Percentiles rank a stretch among this genome's conserved stretches.
Evolutionary conservation across 768 basidiomycete species (phyloP).

Genomic region (Auriculariales sp.): DNA sequence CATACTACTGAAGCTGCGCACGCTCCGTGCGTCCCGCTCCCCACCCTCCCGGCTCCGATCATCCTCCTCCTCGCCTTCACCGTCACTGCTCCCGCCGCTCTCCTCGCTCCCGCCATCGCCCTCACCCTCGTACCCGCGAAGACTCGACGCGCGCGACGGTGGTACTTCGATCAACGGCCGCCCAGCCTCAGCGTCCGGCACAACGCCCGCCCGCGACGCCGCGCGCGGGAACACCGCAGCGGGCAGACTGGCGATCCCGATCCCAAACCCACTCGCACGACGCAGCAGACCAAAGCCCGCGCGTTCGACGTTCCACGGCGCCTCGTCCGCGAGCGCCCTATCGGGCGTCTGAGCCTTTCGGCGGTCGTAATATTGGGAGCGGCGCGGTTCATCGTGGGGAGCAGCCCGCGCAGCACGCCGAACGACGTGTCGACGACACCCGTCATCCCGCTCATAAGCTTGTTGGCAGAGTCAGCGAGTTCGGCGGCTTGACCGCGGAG

Average conservation of each 20-base stretch:
- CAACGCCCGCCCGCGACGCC: constrained; percentile 11
- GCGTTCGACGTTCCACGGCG: constrained; percentile 27
- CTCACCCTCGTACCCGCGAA: constrained; percentile 17
- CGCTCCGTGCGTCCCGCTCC: constrained; percentile 53
- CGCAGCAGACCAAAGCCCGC: constrained; percentile 50
- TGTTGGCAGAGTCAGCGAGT: constrained; percentile 57
- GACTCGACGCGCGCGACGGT: constrained; percentile 36
- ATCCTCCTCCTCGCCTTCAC: constrained; percentile 24
- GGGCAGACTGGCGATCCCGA: constrained; percentile 57
- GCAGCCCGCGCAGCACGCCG: constrained; percentile 66
- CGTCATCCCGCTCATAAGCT: constrained; percentile 35
- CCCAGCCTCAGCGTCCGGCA: constrained; percentile 26
- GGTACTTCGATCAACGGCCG: constrained; percentile 46
- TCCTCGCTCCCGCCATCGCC: constrained; percentile 16
- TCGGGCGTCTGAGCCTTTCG: constrained; percentile 9
- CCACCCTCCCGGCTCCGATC: constrained; percentile 21
- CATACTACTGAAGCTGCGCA: constrained; percentile 81
- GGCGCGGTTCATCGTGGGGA: constrained; percentile 26
- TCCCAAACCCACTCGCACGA: constrained; percentile 69
- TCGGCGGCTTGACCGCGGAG: constrained; percentile 59
- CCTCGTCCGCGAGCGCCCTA: constrained; percentile 14
- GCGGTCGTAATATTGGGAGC: constrained; percentile 15
- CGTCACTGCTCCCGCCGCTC: constrained; percentile 22
- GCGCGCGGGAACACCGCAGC: constrained; percentile 26
- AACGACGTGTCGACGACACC: constrained; percentile 88